Conservation (phyloP, 768 basidiomycete genomes). For the Trametes cubensis region DNA sequence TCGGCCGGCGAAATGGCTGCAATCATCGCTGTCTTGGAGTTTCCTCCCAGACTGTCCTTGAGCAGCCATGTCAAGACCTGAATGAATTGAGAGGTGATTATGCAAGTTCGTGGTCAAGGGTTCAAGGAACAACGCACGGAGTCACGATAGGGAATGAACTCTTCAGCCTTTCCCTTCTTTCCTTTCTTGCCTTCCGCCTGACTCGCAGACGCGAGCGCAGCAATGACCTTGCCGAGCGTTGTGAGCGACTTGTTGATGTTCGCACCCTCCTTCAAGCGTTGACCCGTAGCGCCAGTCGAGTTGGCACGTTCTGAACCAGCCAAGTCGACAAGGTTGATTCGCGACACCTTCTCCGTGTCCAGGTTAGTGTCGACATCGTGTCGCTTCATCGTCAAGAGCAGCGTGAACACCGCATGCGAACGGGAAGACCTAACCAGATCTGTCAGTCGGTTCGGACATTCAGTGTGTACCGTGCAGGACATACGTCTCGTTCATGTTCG, state of each 20-base stretch:
- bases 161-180: slow-evolving; percentile 87
- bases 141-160: slow-evolving; percentile 97
- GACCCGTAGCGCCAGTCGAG: slow-evolving; percentile 96
- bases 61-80: slow-evolving; percentile 97
- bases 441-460: neutral
- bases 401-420: slow-evolving; percentile 97
- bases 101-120: neutral
- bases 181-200: slow-evolving; percentile 58
- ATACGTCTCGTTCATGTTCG: slow-evolving; percentile 99
- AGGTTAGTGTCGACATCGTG: slow-evolving; percentile 84
- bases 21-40: slow-evolving; percentile 99
- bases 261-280: slow-evolving; percentile 94
- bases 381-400: slow-evolving; percentile 90
- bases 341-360: slow-evolving; percentile 98
- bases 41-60: slow-evolving; percentile 96
- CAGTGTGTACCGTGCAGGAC: slow-evolving; percentile 30
- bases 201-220: slow-evolving; percentile 74
- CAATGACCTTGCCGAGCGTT: slow-evolving; percentile 97
- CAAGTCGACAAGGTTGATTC: slow-evolving; percentile 94
- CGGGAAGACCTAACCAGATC: slow-evolving; percentile 74
- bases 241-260: slow-evolving; percentile 99
- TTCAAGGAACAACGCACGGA: slow-evolving; percentile 59
- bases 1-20: slow-evolving; percentile 98
- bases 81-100: neutral
- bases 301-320: slow-evolving; percentile 97